Conservation (phyloP, 2,329 filamentous ascomycete species). For the Penicillium sp. region DNA sequence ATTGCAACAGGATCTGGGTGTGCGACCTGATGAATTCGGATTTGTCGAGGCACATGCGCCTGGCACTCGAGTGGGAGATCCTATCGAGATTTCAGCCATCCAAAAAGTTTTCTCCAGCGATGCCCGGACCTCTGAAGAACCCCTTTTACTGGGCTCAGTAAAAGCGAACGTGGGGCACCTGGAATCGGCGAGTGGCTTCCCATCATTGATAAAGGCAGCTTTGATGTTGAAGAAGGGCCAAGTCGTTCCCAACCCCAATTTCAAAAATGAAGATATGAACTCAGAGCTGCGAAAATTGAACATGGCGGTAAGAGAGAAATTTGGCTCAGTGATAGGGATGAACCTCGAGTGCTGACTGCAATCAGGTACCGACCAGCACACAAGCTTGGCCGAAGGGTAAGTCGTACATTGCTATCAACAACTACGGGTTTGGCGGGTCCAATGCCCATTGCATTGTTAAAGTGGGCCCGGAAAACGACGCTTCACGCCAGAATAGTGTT, state of each 20-base stretch:
- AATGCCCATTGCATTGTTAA: conserved; percentile 31
- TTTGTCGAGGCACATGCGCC: not conserved
- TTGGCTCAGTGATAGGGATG: not conserved
- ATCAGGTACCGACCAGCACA: not conserved
- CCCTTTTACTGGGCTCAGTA: not conserved
- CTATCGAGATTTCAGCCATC: not conserved
- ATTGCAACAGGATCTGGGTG: not conserved
- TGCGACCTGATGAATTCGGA: not conserved
- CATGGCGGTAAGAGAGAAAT: not conserved
- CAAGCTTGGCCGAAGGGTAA: conserved; percentile 28
- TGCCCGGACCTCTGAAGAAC: not conserved
- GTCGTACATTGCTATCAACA: conserved; percentile 27
- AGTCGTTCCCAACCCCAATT: not conserved
- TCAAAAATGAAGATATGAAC: not conserved
- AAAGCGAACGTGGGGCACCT: not conserved
- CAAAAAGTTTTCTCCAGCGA: not conserved
- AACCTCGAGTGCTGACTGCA: not conserved
- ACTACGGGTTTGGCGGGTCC: conserved; percentile 31
- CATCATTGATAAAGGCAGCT: not conserved
- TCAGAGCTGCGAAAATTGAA: not conserved
- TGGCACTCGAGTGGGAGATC: not conserved
- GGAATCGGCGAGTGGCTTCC: not conserved
- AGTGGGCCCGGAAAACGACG: conserved; percentile 8
- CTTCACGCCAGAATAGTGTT: not conserved
- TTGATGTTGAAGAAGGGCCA: not conserved